Base-by-base conservation (phyloP, 345 rosid species). In the Hibiscus mutabilis region DNA sequence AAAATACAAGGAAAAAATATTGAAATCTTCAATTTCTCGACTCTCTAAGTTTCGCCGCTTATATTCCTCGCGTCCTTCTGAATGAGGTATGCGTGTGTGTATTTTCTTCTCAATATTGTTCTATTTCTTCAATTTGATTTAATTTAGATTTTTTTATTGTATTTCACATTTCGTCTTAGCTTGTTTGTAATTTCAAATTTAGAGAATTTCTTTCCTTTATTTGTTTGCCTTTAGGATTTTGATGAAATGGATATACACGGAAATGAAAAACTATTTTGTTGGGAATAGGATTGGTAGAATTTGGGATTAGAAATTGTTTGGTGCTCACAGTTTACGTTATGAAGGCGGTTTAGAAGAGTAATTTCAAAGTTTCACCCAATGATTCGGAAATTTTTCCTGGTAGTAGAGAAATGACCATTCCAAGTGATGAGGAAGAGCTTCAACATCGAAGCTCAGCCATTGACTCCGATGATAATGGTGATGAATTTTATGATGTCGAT, bases 261-360 rank as follows among this genome's bases (percentile, higher is more conserved):
- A 4, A 33, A 16, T 44, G 61, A 21, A 70, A 18, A 51, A 71
- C 10, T 29, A n/a, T n/a, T 51, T 33, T 40, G 66, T 40, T 47
- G 12, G 61, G 60, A 29, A 6, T 64, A 65, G 24, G 4, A 71
- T 73, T 22, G 56, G 52, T 25, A 63, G 56, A n/a, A 81, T 74
- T 78, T 57, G 59, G 49, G 68, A 33, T 29, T 66, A 31, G 60
- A 62, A 47, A 6, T 19, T 24, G 77, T 60, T 62, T 12, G 62
- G 73, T 55, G 66, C 49, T 74, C 53, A 35, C 31, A 29, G 31
- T 29, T 29, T 29, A 44, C 27, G 42, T 55, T 37, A 65, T 95
- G 98, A 93, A 92, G 99, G 97, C 99, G 73, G 92, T 92, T 79
- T 97, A 95, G 90, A 92, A 95, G 93, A 90, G 88, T 76, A 83